Evolutionary conservation across 2,329 filamentous ascomycete species (phyloP).

Genomic region (Sporothrix pseudoabietina): DNA sequence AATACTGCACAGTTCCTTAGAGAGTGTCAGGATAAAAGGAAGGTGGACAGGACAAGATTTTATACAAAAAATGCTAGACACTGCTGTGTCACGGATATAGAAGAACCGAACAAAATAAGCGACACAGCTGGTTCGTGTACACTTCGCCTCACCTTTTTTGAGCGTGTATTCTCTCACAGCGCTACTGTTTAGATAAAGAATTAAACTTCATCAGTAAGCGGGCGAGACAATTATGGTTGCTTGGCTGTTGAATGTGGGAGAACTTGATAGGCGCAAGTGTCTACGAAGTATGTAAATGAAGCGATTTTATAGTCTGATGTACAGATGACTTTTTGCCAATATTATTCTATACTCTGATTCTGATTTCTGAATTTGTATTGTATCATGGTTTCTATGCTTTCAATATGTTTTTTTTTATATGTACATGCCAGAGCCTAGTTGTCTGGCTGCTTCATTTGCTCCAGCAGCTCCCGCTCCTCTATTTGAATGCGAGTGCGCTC

Average conservation of each 20-base stretch:
- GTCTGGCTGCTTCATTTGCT: not conserved
- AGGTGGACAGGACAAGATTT: not conserved
- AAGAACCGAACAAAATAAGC: slow-evolving; percentile 16
- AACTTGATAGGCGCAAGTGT: not conserved
- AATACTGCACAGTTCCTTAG: no score
- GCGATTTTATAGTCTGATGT: not conserved
- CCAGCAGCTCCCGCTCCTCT: no score
- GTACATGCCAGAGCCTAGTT: not conserved
- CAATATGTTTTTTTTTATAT: not conserved
- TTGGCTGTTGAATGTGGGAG: not conserved
- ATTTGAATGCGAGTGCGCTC: not conserved
- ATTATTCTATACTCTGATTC: no score
- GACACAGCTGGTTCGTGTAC: not conserved
- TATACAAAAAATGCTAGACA: not conserved
- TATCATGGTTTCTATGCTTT: not conserved
- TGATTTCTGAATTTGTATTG: not conserved
- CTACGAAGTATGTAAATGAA: not conserved
- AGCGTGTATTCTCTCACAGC: not conserved
- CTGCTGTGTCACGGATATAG: slow-evolving; percentile 3
- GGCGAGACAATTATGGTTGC: not conserved
- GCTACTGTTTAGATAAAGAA: not conserved
- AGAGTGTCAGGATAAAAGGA: not conserved
- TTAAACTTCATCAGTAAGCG: not conserved
- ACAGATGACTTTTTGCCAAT: not conserved
- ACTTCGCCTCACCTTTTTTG: not conserved